A percentile compares a stretch with the other conserved stretches of the same genome.
Evolutionary conservation across 75 land plant species (phyloP).

Genomic region (Chamaecyparis obtusa): DNA sequence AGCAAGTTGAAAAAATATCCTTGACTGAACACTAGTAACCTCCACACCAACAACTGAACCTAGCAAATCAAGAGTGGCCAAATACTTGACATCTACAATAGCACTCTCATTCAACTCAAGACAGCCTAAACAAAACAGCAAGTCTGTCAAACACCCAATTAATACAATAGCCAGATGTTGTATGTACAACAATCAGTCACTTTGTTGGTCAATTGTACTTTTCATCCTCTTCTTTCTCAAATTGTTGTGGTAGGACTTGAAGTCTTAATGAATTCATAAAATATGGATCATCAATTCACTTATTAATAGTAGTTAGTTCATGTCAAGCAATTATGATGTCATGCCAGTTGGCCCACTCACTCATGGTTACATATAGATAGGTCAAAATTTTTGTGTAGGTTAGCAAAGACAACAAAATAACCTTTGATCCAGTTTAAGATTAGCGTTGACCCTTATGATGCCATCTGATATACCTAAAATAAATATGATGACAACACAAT

Average conservation of each 20-base stretch:
- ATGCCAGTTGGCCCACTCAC: background rate
- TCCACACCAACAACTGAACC: background rate
- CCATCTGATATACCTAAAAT: too few species aligned
- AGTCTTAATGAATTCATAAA: background rate
- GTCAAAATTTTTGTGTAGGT: background rate
- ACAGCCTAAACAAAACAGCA: background rate
- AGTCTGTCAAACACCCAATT: background rate
- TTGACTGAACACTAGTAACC: background rate
- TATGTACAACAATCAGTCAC: background rate
- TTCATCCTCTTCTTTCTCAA: background rate
- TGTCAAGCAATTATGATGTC: background rate
- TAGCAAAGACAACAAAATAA: too few species aligned
- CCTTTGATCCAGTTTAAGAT: background rate
- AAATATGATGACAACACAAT: too few species aligned
- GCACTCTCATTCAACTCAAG: background rate
- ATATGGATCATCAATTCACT: background rate
- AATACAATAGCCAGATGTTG: background rate
- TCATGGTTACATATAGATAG: background rate
- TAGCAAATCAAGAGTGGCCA: background rate
- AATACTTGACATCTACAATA: background rate
- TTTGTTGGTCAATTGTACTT: background rate
- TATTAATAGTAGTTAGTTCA: background rate
- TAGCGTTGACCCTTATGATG: background rate
- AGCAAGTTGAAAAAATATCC: background rate
- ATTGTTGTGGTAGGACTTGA: background rate